Evolutionary conservation across 495 filamentous ascomycete species (phyloP).

Genomic region (Clohesyomyces aquaticus): DNA sequence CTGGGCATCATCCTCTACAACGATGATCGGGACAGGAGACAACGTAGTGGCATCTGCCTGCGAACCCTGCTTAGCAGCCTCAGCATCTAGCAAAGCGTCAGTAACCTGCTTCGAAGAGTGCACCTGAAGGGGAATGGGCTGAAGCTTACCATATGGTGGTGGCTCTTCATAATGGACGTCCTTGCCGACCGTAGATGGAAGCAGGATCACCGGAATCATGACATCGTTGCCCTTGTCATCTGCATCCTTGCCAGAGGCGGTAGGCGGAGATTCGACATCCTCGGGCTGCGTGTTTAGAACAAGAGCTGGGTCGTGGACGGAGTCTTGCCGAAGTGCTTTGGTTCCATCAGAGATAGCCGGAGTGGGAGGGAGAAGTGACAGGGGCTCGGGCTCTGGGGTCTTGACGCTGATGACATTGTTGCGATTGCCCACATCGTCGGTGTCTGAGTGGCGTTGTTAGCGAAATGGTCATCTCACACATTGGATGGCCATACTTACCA

Average conservation of each 20-base stretch:
- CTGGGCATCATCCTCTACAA: conserved; percentile 39
- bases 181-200: conserved; percentile 38
- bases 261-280: neutral
- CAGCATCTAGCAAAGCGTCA: conserved; percentile 38
- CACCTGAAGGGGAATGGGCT: conserved; percentile 27
- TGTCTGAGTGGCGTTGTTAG: conserved; percentile 46
- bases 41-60: no score
- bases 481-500: conserved; percentile 46
- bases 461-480: no score
- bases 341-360: no score
- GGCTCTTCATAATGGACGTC: conserved; percentile 30
- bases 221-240: no score
- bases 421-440: conserved; percentile 59
- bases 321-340: conserved; percentile 1
- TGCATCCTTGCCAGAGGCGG: neutral
- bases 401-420: conserved; percentile 60
- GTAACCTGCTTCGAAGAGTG: conserved; percentile 27
- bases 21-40: conserved; percentile 26
- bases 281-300: neutral
- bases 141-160: conserved; percentile 30
- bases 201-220: no score
- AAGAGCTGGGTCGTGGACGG: neutral
- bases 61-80: conserved; percentile 7
- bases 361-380: neutral
- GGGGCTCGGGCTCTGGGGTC: neutral